Percentiles rank a stretch among this genome's conserved stretches.
These are phyloP conservation scores for Austroboletus eburneus DNA, from an alignment of 768 basidiomycete genomes.

Conservation along the genomic window DNA sequence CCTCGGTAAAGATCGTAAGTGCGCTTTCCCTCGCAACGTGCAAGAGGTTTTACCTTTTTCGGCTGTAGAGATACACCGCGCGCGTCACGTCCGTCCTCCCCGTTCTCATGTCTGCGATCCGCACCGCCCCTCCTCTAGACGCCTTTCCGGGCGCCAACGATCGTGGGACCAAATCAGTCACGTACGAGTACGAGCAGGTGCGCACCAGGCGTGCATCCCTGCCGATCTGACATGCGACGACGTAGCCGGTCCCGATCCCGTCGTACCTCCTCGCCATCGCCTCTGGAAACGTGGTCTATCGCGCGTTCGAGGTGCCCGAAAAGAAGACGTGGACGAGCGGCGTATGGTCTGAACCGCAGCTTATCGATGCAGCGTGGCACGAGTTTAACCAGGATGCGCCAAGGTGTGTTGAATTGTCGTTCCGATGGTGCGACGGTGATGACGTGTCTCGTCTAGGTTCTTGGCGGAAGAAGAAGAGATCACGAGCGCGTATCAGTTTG, in stretches of 20 bases:
- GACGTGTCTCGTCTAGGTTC: conserved; percentile 46
- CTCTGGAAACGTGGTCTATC: conserved; percentile 75
- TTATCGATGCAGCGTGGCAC: conserved; percentile 75
- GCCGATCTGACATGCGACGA: not conserved
- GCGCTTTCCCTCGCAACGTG: not conserved
- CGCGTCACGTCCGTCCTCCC: conserved; percentile 71
- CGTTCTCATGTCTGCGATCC: conserved; percentile 80
- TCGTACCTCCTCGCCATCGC: conserved; percentile 90
- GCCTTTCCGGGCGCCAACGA: conserved; percentile 66
- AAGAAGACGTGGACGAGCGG: conserved; percentile 78
- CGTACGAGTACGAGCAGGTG: conserved; percentile 76
- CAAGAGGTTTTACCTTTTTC: too few species aligned
- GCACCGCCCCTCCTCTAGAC: conserved; percentile 66
- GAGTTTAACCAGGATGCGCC: conserved; percentile 88
- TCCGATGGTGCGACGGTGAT: not conserved
- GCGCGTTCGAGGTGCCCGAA: conserved; percentile 51
- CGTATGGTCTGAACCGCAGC: conserved; percentile 86
- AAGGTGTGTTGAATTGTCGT: conserved; percentile 41
- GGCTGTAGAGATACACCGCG: conserved; percentile 67
- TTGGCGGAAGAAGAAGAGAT: conserved; percentile 66
- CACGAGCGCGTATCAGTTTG: conserved; percentile 73
- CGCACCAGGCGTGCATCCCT: conserved; percentile 17
- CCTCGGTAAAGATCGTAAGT: conserved; percentile 79
- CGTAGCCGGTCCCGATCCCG: conserved; percentile 75
- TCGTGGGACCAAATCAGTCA: conserved; percentile 66